Conservation (phyloP, 164 flowering plant genomes). For the Pachysandra terminalis region DNA sequence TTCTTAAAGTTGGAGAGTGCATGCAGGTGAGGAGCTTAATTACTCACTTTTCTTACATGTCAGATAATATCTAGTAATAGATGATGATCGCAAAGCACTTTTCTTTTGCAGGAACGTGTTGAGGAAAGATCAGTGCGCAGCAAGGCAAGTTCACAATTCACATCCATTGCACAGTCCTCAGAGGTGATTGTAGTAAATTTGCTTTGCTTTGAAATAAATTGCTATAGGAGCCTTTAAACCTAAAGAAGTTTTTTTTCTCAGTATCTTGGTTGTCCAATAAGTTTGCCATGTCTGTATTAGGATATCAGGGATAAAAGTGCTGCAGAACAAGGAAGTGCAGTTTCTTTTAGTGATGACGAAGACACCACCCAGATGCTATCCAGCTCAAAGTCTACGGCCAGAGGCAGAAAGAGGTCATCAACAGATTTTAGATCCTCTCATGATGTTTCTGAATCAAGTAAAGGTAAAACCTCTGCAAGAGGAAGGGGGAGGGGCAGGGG, state of each 20-base stretch:
- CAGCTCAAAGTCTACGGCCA: slow-evolving; percentile 42
- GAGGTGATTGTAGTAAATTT: slow-evolving; percentile 36
- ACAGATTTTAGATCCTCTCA: slow-evolving; percentile 39
- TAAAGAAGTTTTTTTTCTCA: background rate
- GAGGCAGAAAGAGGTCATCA: slow-evolving; percentile 54
- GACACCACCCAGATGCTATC: slow-evolving; percentile 44
- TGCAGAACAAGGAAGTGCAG: slow-evolving; percentile 44
- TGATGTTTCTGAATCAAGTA: slow-evolving; percentile 43
- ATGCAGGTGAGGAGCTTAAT: slow-evolving; percentile 63
- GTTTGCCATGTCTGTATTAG: slow-evolving; percentile 30
- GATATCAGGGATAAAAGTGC: slow-evolving; percentile 43
- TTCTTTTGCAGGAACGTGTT: slow-evolving; percentile 71
- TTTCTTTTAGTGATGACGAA: slow-evolving; percentile 93
- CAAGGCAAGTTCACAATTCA: slow-evolving; percentile 40
- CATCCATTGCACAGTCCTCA: slow-evolving; percentile 36
- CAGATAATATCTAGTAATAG: background rate
- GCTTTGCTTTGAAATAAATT: slow-evolving; percentile 1
- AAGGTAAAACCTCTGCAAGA: slow-evolving; percentile 48
- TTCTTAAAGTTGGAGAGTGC: slow-evolving; percentile 86
- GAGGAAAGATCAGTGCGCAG: slow-evolving; percentile 57
- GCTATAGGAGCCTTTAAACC: background rate
- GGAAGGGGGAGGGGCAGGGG: slow-evolving; percentile 74
- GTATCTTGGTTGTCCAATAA: slow-evolving; percentile 4
- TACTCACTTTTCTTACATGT: slow-evolving; percentile 1
- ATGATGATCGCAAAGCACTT: slow-evolving; percentile 20